These are phyloP conservation scores for Steccherinum ochraceum DNA, from an alignment of 768 basidiomycete species.

Conservation along the genomic window DNA sequence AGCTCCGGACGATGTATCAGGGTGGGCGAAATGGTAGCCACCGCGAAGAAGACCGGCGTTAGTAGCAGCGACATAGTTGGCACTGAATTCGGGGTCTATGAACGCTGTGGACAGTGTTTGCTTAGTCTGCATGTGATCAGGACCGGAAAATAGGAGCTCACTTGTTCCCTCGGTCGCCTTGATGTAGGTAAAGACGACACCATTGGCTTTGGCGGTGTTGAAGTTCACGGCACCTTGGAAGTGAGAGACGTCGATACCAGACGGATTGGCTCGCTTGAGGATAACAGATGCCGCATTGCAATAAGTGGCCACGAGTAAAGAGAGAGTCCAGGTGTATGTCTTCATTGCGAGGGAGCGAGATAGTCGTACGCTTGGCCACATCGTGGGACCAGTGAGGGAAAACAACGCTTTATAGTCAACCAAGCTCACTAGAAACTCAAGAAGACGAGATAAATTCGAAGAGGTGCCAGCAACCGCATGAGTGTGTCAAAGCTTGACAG, in stretches of 20 bases:
- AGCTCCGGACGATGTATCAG: slow-evolving; percentile 46
- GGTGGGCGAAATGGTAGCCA: slow-evolving; percentile 55
- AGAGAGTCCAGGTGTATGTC: neutral
- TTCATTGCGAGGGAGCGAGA: neutral
- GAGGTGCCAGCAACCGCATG: too few relatives aligned
- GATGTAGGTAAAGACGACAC: slow-evolving; percentile 53
- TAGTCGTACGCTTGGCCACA: neutral
- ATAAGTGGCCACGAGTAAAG: neutral
- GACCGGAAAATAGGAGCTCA: slow-evolving; percentile 16
- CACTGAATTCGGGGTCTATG: slow-evolving; percentile 36
- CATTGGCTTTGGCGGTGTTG: slow-evolving; percentile 43
- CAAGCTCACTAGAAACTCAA: too few relatives aligned
- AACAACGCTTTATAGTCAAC: too few relatives aligned
- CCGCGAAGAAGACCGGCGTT: slow-evolving; percentile 53
- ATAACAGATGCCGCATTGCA: too few relatives aligned
- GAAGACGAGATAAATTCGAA: too few relatives aligned
- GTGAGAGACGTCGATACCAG: slow-evolving; percentile 51
- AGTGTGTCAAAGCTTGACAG: too few relatives aligned
- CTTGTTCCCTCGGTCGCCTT: slow-evolving; percentile 64
- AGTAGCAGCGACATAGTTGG: slow-evolving; percentile 51
- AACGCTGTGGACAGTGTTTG: slow-evolving; percentile 26
- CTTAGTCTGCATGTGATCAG: too few relatives aligned
- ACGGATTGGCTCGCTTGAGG: slow-evolving; percentile 34
- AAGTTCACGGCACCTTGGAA: slow-evolving; percentile 47
- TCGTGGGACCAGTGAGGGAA: too few relatives aligned